Evolutionary conservation across 768 basidiomycete species (phyloP), one percentile per base, ranked within the genome.

Genomic region (Auricularia cornea): DNA sequence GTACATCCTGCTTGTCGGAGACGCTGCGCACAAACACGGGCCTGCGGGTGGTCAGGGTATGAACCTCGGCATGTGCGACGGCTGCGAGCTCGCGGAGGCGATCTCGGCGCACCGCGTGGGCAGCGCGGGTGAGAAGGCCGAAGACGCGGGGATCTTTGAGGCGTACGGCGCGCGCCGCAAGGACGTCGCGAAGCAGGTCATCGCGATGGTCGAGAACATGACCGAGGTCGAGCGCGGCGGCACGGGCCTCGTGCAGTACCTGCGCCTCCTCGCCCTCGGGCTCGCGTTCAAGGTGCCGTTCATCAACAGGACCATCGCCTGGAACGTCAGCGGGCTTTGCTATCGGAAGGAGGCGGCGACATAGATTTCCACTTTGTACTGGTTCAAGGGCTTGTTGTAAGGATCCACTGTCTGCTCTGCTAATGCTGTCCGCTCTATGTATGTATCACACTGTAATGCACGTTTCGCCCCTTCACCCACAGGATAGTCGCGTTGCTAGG

Each of bases 41-140:
- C 83, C 83, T 28, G 74, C 77, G 5, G 83, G 83, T 1, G 83
- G 83, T 1, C 82, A 83, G 61, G 83, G 83, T 8, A 81, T 84
- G 82, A 83, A 83, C 64, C 76, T 84, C 16, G 81, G 83, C 4
- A 71, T 84, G 20, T 77, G 83, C 20, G 83, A 84, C 64, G 82
- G 79, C 4, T 69, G 82, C 29, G 72, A 74, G 59, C 75, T 83
- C 2, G 82, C 77, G 3, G 74, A 77, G 20, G 76, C 68, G 8
- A 69, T 84, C 40, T 68, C 70, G 18, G 70, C 73, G 23, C 79
- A 80, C 68, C 51, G 51, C 28, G 16, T 14, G 35, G 63, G 76
- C 1, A 65, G 38, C 2, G 67, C 65, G 28, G 16, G 65, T 2
- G 61, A 70, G 44, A 52, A 52, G 20, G 20, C 51, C 51, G 67